phyloP scores from a whole-genome alignment of 495 filamentous ascomycete species.

The Lasiosphaeria ovina region DNA sequence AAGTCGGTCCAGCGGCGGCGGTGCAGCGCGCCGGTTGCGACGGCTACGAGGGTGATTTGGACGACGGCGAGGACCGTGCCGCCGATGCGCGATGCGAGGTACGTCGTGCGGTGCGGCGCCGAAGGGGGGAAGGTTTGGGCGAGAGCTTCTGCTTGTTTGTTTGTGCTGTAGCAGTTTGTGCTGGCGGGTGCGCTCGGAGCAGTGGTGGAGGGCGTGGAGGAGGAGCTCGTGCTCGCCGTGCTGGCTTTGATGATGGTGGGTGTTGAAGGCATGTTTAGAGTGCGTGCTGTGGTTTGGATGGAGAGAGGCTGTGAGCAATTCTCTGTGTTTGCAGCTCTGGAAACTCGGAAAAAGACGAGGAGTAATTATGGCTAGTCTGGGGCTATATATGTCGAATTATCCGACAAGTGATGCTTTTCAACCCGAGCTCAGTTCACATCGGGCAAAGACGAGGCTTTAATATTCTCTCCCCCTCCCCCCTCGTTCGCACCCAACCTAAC shows the following conservation, averaged over 20 bases:
- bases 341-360: neutral
- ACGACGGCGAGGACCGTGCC: slow-evolving; percentile 5
- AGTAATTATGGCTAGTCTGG: no score
- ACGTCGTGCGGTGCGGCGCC: neutral
- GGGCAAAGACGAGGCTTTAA: no score
- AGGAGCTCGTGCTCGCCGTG: slow-evolving; percentile 4
- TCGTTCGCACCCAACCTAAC: no score
- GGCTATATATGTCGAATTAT: no score
- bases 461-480: no score
- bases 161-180: neutral
- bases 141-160: neutral
- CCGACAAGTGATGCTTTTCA: no score
- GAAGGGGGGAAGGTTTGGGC: slow-evolving; percentile 6
- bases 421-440: no score
- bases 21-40: slow-evolving; percentile 1
- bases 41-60: slow-evolving; percentile 4
- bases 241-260: slow-evolving; percentile 8
- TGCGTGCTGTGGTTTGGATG: neutral
- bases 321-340: neutral
- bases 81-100: slow-evolving; percentile 6
- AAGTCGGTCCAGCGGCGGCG: slow-evolving; percentile 11
- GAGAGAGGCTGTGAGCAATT: neutral
- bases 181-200: neutral
- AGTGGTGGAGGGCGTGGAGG: neutral
- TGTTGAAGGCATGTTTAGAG: slow-evolving; percentile 7